Conservation (phyloP, 257 asterid genomes). For the Scutellaria minor region DNA sequence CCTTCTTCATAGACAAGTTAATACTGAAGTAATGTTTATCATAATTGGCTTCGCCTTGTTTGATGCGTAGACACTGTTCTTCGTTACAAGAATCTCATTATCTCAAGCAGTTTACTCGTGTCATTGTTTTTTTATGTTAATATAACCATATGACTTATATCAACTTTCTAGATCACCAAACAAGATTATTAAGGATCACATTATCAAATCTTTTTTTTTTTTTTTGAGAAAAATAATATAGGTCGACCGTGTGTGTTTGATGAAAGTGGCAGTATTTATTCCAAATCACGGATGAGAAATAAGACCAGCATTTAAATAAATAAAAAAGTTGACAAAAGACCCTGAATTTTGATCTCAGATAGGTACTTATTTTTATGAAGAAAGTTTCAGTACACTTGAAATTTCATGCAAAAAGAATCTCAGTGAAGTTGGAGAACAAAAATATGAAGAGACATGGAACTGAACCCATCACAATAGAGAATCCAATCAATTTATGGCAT, state of each 20-base stretch:
- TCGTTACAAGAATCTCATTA: background rate
- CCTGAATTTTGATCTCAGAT: too few species aligned
- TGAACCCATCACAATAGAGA: conserved; percentile 6
- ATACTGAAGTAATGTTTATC: background rate
- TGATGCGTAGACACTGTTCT: background rate
- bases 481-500: background rate
- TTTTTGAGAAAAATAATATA: background rate
- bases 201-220: background rate
- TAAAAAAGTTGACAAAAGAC: background rate
- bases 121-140: too few species aligned
- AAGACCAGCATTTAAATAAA: background rate
- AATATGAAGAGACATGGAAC: background rate
- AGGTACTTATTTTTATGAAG: background rate
- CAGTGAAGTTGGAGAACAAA: background rate
- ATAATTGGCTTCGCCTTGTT: background rate
- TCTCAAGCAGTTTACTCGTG: background rate
- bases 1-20: conserved; percentile 8
- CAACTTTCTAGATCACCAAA: too few species aligned
- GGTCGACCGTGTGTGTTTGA: background rate
- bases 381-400: background rate
- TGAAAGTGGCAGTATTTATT: background rate
- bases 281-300: background rate
- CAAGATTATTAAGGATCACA: background rate
- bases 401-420: background rate
- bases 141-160: too few species aligned